phyloP scores from a whole-genome alignment of 1,284 basidiomycete genomes.

The Rhodotorula sp. region DNA sequence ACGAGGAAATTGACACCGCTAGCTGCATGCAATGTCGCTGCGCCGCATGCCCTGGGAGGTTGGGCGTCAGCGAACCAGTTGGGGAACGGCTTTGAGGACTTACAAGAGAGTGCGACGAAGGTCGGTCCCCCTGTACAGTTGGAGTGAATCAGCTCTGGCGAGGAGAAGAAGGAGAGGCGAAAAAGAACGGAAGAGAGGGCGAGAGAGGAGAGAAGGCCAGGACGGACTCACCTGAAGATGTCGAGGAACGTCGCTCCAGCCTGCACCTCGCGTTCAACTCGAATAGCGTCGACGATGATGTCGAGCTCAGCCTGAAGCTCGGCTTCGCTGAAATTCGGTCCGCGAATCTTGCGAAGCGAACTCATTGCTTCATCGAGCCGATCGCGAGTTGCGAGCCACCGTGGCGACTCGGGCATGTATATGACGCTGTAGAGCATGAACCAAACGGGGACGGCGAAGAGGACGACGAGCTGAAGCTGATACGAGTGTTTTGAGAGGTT shows the following conservation, averaged over 20 bases:
- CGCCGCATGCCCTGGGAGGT: neutral
- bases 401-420: conserved; percentile 13
- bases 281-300: neutral
- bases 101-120: neutral
- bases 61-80: neutral
- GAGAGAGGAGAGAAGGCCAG: neutral
- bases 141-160: neutral
- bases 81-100: neutral
- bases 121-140: neutral
- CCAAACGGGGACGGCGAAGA: conserved; percentile 5
- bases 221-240: neutral
- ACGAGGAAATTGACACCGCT: conserved; percentile 4
- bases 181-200: neutral
- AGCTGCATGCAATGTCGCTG: conserved; percentile 1
- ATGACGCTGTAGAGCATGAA: neutral
- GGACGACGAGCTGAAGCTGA: conserved; percentile 4
- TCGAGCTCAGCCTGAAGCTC: neutral
- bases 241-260: neutral
- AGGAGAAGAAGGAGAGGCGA: neutral
- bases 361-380: neutral
- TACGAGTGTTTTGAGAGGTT: neutral
- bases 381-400: conserved; percentile 2
- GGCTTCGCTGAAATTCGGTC: neutral
- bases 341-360: neutral
- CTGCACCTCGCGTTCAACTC: neutral